A percentile compares a stretch with the other conserved stretches of the same genome.
These are phyloP conservation scores for Aspergillus haitiensis DNA, from an alignment of 495 filamentous ascomycete genomes.

Conservation along the genomic window DNA sequence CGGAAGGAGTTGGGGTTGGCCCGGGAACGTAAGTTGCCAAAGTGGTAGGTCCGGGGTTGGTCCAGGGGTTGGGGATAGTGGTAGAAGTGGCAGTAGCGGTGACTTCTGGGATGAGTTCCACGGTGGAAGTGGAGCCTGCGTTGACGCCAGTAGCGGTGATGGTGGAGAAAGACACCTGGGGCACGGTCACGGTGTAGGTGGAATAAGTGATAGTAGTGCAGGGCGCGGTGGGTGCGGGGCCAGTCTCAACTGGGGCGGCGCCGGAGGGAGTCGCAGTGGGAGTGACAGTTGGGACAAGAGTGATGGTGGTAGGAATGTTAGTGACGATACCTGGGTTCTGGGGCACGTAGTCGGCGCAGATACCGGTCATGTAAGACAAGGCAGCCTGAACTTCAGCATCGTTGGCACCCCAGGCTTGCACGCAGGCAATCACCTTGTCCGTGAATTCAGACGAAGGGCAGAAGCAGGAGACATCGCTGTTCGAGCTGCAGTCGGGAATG, in stretches of 20 bases:
- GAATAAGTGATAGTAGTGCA: slow-evolving; percentile 64
- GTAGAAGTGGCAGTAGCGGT: slow-evolving; percentile 1
- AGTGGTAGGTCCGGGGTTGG: slow-evolving; percentile 7
- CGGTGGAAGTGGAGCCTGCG: slow-evolving; percentile 23
- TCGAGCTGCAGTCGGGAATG: slow-evolving; percentile 72
- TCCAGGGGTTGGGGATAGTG: slow-evolving; percentile 17
- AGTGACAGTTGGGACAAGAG: slow-evolving; percentile 47
- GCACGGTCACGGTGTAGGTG: slow-evolving; percentile 67
- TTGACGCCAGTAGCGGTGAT: slow-evolving; percentile 30
- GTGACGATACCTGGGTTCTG: slow-evolving; percentile 85
- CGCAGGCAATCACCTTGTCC: slow-evolving; percentile 76
- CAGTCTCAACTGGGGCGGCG: slow-evolving; percentile 50
- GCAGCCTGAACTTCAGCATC: slow-evolving; percentile 66
- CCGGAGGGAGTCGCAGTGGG: slow-evolving; percentile 37
- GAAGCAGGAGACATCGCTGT: slow-evolving; percentile 82
- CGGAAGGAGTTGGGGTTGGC: slow-evolving; percentile 2
- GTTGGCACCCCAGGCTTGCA: slow-evolving; percentile 71
- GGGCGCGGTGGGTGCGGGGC: slow-evolving; percentile 37
- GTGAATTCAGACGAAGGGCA: slow-evolving; percentile 78
- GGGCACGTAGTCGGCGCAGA: slow-evolving; percentile 75
- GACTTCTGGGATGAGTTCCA: slow-evolving; percentile 26
- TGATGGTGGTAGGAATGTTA: slow-evolving; percentile 61
- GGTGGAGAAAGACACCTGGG: slow-evolving; percentile 73
- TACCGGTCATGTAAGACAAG: slow-evolving; percentile 83
- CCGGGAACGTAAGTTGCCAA: slow-evolving; percentile 6